Evolutionary conservation across 2,329 filamentous ascomycete genomes (phyloP).

Genomic region (Epicoccum sorghinum): DNA sequence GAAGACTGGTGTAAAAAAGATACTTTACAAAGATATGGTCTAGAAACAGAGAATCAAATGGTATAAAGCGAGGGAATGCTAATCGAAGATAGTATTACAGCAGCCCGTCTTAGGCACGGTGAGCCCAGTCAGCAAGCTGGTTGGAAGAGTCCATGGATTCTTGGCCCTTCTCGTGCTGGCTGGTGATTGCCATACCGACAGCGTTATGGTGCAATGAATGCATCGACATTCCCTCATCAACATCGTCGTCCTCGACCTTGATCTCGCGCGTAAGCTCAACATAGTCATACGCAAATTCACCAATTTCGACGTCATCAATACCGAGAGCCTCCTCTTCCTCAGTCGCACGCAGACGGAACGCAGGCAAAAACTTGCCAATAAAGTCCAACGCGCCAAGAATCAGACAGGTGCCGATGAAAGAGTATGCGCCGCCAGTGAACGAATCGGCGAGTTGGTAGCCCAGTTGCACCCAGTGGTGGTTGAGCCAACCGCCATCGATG

Average conservation of each 20-base stretch:
- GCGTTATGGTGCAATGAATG: constrained; percentile 39
- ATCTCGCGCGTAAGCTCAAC: constrained; percentile 82
- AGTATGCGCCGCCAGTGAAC: constrained; percentile 75
- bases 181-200: constrained; percentile 33
- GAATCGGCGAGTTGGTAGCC: constrained; percentile 86
- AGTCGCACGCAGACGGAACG: constrained; percentile 72
- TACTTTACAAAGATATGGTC: neutral
- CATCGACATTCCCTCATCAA: constrained; percentile 44
- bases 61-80: constrained; percentile 12
- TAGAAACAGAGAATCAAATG: neutral
- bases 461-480: constrained; percentile 82
- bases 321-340: constrained; percentile 83
- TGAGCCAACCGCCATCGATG: constrained; percentile 81
- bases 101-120: constrained; percentile 28
- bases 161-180: constrained; percentile 47
- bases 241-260: constrained; percentile 48
- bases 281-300: constrained; percentile 94
- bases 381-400: constrained; percentile 68
- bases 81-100: neutral
- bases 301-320: constrained; percentile 88
- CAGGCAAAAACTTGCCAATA: constrained; percentile 78
- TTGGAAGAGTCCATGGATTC: constrained; percentile 44
- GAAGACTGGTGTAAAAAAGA: neutral
- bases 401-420: constrained; percentile 76
- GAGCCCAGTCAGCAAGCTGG: constrained; percentile 46